Conservation (phyloP, 192 early-diverging fungal species). For the Obelidium mucronatum region DNA sequence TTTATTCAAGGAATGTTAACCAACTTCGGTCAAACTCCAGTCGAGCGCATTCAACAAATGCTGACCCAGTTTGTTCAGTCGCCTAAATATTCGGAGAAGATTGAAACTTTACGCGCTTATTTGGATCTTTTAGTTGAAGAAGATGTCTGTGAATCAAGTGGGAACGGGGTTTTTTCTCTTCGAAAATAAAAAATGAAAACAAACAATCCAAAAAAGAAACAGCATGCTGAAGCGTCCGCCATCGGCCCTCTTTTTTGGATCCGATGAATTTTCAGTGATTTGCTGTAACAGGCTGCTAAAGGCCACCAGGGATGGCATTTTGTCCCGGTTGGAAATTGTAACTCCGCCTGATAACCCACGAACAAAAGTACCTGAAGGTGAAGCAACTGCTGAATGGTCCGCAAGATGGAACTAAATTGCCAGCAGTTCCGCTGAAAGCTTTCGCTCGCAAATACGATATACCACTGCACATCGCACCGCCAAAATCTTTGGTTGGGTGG, state of each 20-base stretch:
- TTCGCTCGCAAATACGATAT: slow-evolving; percentile 53
- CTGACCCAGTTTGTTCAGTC: slow-evolving; percentile 58
- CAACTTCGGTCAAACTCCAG: slow-evolving; percentile 61
- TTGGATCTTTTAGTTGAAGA: slow-evolving; percentile 15
- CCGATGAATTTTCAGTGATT: slow-evolving; percentile 78
- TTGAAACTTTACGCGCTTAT: slow-evolving; percentile 14
- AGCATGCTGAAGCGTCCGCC: not conserved
- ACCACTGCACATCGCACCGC: slow-evolving; percentile 59
- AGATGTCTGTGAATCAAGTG: not conserved
- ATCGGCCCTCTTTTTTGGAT: slow-evolving; percentile 80
- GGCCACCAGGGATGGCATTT: slow-evolving; percentile 6
- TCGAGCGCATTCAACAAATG: slow-evolving; percentile 62
- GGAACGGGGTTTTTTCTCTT: not conserved
- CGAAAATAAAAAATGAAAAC: slow-evolving; percentile 1
- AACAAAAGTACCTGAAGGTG: slow-evolving; percentile 41
- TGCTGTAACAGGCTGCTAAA: slow-evolving; percentile 66
- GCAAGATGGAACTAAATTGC: slow-evolving; percentile 48
- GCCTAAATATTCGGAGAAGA: slow-evolving; percentile 28
- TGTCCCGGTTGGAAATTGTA: slow-evolving; percentile 36
- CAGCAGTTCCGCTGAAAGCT: slow-evolving; percentile 55
- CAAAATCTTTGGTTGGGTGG: slow-evolving; percentile 60
- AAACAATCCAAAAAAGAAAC: not conserved
- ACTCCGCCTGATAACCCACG: slow-evolving; percentile 37
- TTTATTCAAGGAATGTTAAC: slow-evolving; percentile 64
- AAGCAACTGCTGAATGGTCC: too few species aligned